Evolutionary conservation across 371 early-diverging fungal species (phyloP).

Genomic region (Dipsacomyces acuminosporus): DNA sequence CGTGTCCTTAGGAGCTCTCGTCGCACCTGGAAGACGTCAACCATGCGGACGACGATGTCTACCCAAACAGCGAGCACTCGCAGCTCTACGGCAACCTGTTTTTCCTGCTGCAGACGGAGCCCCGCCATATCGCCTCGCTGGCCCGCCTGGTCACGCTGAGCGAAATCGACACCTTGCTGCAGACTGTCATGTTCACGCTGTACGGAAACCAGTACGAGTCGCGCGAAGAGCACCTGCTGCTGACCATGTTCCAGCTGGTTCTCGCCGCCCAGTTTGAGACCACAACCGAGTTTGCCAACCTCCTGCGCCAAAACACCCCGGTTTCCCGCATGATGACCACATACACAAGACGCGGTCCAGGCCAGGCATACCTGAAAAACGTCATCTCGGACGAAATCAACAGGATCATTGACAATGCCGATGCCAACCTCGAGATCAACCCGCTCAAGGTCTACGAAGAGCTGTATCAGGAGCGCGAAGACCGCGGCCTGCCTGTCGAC

Average conservation of each 20-base stretch:
- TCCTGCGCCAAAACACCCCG: conserved; percentile 91
- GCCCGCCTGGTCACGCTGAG: conserved; percentile 75
- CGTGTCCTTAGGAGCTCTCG: conserved; percentile 50
- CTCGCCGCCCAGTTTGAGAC: conserved; percentile 86
- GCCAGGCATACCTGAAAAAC: conserved; percentile 86
- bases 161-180: conserved; percentile 89
- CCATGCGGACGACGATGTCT: conserved; percentile 59
- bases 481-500: conserved; percentile 53
- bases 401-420: conserved; percentile 65
- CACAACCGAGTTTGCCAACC: conserved; percentile 77
- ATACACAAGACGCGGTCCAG: conserved; percentile 89
- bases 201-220: conserved; percentile 96
- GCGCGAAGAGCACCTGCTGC: conserved; percentile 87
- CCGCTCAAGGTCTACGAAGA: conserved; percentile 88
- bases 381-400: conserved; percentile 80
- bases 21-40: conserved; percentile 53
- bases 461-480: conserved; percentile 70
- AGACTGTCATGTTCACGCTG: conserved; percentile 94
- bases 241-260: conserved; percentile 95
- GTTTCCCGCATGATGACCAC: conserved; percentile 96
- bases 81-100: conserved; percentile 93
- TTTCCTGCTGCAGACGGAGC: conserved; percentile 87
- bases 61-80: conserved; percentile 79
- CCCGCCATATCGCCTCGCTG: conserved; percentile 83
- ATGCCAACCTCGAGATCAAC: conserved; percentile 83